These are phyloP conservation scores for Tylopilus subfusipes DNA, from an alignment of 768 basidiomycete genomes.

Conservation along the genomic window DNA sequence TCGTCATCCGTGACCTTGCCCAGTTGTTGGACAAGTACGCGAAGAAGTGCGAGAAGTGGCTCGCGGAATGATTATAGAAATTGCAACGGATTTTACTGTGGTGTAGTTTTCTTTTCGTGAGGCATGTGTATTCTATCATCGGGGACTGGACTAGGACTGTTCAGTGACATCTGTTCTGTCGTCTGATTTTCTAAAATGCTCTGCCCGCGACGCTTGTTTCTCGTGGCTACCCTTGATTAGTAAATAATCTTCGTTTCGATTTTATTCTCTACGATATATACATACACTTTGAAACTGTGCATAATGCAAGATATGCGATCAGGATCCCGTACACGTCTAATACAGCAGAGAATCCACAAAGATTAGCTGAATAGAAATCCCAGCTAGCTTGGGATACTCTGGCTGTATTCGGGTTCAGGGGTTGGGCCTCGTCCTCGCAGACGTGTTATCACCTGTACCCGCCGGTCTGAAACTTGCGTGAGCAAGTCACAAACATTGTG, in stretches of 20 bases:
- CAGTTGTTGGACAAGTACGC: conserved; percentile 89
- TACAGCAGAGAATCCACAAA: neutral
- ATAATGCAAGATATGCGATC: conserved; percentile 12
- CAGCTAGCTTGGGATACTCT: conserved; percentile 8
- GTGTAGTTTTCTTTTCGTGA: conserved; percentile 26
- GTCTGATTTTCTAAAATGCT: conserved; percentile 20
- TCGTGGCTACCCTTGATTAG: conserved; percentile 8
- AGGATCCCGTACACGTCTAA: conserved; percentile 1
- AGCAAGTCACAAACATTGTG: conserved; percentile 1
- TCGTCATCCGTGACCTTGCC: conserved; percentile 85
- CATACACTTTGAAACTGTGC: conserved; percentile 25
- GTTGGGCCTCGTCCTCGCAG: conserved; percentile 56
- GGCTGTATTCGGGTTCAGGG: conserved; percentile 41
- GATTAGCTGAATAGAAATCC: neutral
- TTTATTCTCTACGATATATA: conserved; percentile 16
- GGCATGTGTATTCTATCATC: conserved; percentile 35
- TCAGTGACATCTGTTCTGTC: conserved; percentile 29
- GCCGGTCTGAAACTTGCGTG: conserved; percentile 43
- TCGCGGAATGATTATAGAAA: conserved; percentile 62
- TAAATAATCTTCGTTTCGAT: conserved; percentile 11
- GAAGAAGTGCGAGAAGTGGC: conserved; percentile 91
- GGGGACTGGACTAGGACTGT: conserved; percentile 33
- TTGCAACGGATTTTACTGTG: conserved; percentile 20
- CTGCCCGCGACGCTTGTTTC: conserved; percentile 16
- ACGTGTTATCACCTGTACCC: conserved; percentile 57